Percentiles rank a stretch among this genome's conserved stretches.
Conservation (phyloP, 257 asterid species). For the Capsicum rhomboideum region DNA sequence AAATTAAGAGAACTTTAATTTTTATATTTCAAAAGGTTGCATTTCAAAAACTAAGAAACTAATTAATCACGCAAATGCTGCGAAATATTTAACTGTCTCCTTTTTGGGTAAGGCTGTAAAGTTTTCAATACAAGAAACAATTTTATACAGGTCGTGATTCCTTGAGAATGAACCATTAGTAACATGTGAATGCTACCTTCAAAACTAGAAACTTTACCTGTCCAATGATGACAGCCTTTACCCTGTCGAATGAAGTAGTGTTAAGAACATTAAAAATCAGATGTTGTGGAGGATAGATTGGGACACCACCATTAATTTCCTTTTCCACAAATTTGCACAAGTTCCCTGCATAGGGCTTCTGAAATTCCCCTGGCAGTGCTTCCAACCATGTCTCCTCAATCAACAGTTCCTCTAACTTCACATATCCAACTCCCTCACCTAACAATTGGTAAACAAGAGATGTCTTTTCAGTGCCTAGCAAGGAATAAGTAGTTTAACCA, state of each 20-base stretch:
- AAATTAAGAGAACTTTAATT: not conserved
- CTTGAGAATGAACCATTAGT: not conserved
- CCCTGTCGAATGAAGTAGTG: conserved; percentile 64
- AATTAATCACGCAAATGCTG: not conserved
- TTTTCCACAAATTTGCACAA: conserved; percentile 54
- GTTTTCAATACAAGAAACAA: not conserved
- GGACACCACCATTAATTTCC: conserved; percentile 44
- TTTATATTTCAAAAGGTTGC: not conserved
- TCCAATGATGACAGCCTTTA: conserved; percentile 88
- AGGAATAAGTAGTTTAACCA: not conserved
- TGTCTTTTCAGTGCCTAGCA: not conserved
- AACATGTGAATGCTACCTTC: not conserved
- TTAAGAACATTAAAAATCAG: conserved; percentile 80
- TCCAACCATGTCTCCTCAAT: conserved; percentile 78
- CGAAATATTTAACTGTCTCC: not conserved
- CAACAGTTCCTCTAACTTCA: conserved; percentile 66
- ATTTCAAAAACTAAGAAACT: not conserved
- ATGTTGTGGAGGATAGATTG: conserved; percentile 85
- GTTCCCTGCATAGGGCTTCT: conserved; percentile 60
- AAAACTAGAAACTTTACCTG: conserved; percentile 40
- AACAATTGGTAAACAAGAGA: not conserved
- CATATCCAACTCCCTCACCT: conserved; percentile 34
- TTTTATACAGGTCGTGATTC: not conserved
- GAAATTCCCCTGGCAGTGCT: conserved; percentile 59
- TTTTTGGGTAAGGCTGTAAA: not conserved